phyloP scores from a whole-genome alignment of 768 basidiomycete genomes.

The Russula brevipes region DNA sequence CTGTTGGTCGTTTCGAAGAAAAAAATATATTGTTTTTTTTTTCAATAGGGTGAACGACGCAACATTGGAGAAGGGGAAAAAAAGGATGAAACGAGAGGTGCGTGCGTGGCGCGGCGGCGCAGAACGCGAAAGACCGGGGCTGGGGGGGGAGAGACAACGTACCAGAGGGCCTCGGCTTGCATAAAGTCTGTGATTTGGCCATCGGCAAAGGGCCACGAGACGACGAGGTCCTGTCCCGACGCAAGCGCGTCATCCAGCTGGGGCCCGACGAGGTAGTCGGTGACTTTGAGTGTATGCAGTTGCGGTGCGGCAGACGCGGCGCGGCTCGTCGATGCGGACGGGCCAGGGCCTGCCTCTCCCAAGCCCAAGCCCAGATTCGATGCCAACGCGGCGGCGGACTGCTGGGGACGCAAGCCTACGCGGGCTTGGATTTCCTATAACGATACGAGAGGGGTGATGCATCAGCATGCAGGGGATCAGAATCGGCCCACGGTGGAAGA shows the following conservation, averaged over 20 bases:
- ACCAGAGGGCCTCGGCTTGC: conserved; percentile 90
- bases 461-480: neutral
- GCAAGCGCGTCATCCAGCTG: conserved; percentile 77
- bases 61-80: neutral
- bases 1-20: conserved; percentile 36
- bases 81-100: no score
- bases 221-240: conserved; percentile 62
- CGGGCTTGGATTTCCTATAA: conserved; percentile 72
- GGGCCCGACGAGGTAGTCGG: conserved; percentile 78
- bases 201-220: conserved; percentile 81
- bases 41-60: no score
- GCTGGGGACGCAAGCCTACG: conserved; percentile 57
- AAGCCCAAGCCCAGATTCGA: neutral
- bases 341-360: conserved; percentile 24
- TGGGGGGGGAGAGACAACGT: conserved; percentile 13
- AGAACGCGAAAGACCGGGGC: no score
- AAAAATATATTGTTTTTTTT: no score
- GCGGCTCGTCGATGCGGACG: conserved; percentile 44
- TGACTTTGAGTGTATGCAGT: conserved; percentile 45
- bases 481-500: neutral
- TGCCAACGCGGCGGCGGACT: conserved; percentile 20
- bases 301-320: conserved; percentile 45
- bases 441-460: neutral
- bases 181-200: conserved; percentile 71
- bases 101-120: no score